Evolutionary conservation across 768 basidiomycete species (phyloP).

Genomic region (Crepidotus variabilis): DNA sequence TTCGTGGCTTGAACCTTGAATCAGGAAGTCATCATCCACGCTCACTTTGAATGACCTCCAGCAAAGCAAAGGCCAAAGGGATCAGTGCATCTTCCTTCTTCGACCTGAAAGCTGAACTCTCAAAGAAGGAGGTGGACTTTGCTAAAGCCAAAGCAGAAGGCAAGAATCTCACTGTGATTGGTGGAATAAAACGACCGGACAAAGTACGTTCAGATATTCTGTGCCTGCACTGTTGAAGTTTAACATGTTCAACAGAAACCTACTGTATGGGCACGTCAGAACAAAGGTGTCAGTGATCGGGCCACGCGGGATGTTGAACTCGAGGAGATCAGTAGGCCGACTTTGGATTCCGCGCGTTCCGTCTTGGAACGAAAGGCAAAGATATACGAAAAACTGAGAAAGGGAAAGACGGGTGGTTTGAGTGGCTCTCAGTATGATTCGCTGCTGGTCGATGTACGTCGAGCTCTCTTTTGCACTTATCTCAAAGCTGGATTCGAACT

Average conservation of each 20-base stretch:
- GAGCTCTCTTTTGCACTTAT: background rate
- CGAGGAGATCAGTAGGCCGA: conserved; percentile 65
- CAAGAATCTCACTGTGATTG: conserved; percentile 47
- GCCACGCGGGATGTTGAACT: conserved; percentile 67
- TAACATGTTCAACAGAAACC: conserved; percentile 50
- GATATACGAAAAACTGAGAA: conserved; percentile 74
- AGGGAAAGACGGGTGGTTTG: conserved; percentile 76
- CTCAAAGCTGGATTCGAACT: background rate
- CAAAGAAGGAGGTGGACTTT: conserved; percentile 59
- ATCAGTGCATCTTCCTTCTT: conserved; percentile 74
- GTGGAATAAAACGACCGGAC: conserved; percentile 61
- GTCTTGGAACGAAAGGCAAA: conserved; percentile 74
- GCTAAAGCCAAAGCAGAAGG: conserved; percentile 57
- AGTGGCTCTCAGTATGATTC: conserved; percentile 70
- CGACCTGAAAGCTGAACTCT: conserved; percentile 75
- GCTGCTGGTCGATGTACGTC: conserved; percentile 75
- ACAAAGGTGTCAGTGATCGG: conserved; percentile 67
- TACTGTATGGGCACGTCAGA: conserved; percentile 71
- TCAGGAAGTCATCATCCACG: background rate
- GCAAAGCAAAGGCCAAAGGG: conserved; percentile 65
- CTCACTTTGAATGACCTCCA: conserved; percentile 18
- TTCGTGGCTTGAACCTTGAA: too few species aligned
- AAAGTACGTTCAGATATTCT: conserved; percentile 45
- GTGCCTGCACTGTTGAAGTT: background rate
- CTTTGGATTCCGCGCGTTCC: conserved; percentile 67